Percentiles rank a stretch among this genome's conserved stretches.
phyloP scores from a whole-genome alignment of 768 basidiomycete species.

The Lepiota subincarnata region DNA sequence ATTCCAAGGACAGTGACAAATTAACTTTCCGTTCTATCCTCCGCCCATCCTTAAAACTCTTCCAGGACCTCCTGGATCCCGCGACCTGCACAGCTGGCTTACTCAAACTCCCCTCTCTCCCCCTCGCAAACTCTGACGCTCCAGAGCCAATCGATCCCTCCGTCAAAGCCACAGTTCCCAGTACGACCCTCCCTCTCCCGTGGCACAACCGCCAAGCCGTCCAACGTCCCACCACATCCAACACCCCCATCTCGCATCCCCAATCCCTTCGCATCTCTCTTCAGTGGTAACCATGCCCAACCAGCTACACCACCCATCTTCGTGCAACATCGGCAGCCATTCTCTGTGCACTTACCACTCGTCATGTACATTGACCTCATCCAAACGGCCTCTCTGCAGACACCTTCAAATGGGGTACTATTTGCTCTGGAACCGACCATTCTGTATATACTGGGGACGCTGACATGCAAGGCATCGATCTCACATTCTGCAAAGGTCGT shows the following conservation, averaged over 20 bases:
- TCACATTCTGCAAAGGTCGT: no score
- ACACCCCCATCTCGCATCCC: conserved; percentile 45
- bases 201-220: conserved; percentile 31
- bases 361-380: no score
- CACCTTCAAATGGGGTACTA: no score
- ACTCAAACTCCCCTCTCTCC: conserved; percentile 50
- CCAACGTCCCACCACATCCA: conserved; percentile 38
- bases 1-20: conserved; percentile 25
- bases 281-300: conserved; percentile 31
- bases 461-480: no score
- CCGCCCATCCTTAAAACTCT: conserved; percentile 36
- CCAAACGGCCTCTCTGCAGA: no score
- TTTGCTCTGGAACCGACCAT: no score
- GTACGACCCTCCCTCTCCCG: no score
- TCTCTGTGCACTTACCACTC: no score
- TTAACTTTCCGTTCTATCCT: conserved; percentile 41
- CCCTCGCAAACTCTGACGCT: conserved; percentile 28
- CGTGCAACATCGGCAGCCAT: no score
- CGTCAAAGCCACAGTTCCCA: conserved; percentile 40
- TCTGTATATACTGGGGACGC: no score
- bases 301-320: conserved; percentile 13
- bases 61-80: conserved; percentile 34
- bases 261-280: conserved; percentile 77
- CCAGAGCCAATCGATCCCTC: conserved; percentile 42
- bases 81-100: conserved; percentile 28